phyloP scores from a whole-genome alignment of 2,329 filamentous ascomycete species.

The Aureobasidium sp. region DNA sequence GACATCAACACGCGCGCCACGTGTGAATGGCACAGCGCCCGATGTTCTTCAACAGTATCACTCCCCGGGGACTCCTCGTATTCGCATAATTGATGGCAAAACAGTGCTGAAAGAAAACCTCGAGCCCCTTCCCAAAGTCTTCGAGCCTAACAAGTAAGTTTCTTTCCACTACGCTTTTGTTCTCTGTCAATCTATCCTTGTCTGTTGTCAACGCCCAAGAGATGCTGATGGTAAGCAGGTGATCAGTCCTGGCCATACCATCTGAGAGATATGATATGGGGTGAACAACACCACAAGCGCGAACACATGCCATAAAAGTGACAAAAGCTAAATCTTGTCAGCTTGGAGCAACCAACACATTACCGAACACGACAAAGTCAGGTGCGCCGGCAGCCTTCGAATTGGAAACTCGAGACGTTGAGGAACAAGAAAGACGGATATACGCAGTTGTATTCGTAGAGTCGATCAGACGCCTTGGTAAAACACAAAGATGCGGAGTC shows the following conservation, averaged over 20 bases:
- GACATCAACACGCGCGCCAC: background rate
- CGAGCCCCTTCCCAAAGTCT: slow-evolving; percentile 9
- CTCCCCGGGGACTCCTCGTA: slow-evolving; percentile 16
- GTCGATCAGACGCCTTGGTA: background rate
- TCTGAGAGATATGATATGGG: background rate
- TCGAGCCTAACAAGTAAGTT: slow-evolving; percentile 8
- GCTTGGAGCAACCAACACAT: background rate
- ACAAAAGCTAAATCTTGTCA: background rate
- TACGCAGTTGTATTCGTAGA: background rate
- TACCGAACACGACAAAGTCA: background rate
- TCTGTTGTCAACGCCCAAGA: background rate
- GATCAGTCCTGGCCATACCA: background rate
- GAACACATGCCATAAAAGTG: background rate
- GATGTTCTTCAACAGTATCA: slow-evolving; percentile 6
- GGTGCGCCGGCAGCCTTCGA: background rate
- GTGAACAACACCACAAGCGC: background rate
- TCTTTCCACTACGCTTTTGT: background rate
- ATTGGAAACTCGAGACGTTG: background rate
- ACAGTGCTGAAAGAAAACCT: slow-evolving; percentile 19
- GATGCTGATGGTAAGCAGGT: slow-evolving; percentile 11
- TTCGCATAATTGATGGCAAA: slow-evolving; percentile 19
- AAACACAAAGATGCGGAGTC: background rate
- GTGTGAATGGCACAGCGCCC: background rate
- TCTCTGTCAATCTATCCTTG: slow-evolving; percentile 12
- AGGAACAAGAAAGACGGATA: background rate